Percentiles rank a stretch among this genome's conserved stretches.
Conservation (phyloP, 2,329 filamentous ascomycete genomes). For the Trichoderma semiorbis region DNA sequence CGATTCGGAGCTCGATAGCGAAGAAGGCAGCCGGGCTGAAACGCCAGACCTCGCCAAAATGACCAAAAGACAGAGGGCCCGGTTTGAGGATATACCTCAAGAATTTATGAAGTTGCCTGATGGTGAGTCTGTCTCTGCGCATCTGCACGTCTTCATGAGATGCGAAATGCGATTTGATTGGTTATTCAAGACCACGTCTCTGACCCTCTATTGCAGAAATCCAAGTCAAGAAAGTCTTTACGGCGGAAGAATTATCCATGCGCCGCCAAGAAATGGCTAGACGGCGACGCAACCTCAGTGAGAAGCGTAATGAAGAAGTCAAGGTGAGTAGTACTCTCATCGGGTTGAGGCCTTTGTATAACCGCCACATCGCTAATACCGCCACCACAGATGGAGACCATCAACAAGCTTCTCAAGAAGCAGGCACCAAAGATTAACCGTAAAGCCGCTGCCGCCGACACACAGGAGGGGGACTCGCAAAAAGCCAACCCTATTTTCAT, state of each 20-base stretch:
- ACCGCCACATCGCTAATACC: conserved; percentile 6
- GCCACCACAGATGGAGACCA: conserved; percentile 70
- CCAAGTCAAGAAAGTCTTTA: conserved; percentile 60
- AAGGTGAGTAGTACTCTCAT: conserved; percentile 42
- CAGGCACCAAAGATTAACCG: conserved; percentile 72
- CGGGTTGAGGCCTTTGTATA: not conserved
- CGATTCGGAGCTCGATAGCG: conserved; percentile 22
- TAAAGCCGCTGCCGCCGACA: conserved; percentile 49
- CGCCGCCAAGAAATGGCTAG: conserved; percentile 60
- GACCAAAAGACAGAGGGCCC: conserved; percentile 58
- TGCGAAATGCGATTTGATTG: not conserved
- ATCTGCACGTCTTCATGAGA: not conserved
- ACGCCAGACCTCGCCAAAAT: conserved; percentile 57
- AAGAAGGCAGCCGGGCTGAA: conserved; percentile 45
- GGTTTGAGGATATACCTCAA: conserved; percentile 54
- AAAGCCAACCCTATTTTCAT: conserved; percentile 60
- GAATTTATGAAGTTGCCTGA: conserved; percentile 60
- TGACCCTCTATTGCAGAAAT: conserved; percentile 46
- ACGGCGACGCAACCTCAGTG: conserved; percentile 58
- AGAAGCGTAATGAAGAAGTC: conserved; percentile 62
- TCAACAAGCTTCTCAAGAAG: conserved; percentile 85
- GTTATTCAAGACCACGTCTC: not conserved
- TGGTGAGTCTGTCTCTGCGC: conserved; percentile 38
- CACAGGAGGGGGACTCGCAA: conserved; percentile 44
- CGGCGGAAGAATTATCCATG: conserved; percentile 60